Base-by-base conservation (phyloP, 257 asterid species). In the Plantago ovata region DNA sequence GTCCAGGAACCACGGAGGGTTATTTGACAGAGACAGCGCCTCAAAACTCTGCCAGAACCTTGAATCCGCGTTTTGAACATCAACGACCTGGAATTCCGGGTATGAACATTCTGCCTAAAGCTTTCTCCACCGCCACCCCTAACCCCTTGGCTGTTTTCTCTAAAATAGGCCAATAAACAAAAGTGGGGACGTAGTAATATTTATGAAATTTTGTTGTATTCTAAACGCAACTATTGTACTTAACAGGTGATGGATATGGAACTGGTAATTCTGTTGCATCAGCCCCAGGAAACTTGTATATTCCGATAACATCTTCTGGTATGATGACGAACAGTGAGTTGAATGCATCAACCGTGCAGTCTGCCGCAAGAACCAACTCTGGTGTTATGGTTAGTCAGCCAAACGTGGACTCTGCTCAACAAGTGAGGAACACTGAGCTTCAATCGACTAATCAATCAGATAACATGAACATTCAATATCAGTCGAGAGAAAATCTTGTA, bases 161-260 rank as follows among this genome's bases (percentile, higher is more conserved):
- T 12, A 12, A 33, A 58, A 49, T 48, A 33, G 12, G 14, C 28
- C 12, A 44, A 38, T 43, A 32, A 66, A 59, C 57, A 36, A 15
- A 64, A 43, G 22, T 59, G 41, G n/a, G n/a, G 24, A 54, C 38
- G 19, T 56, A 32, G 36, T 63, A 60, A 42, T 55, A 24, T 62
- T 56, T 10, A 3, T 53, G 40, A 20, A 41, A 53, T 50, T 58
- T 54, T 20, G 16, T 44, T 56, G 46, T 55, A 48, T 53, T 55
- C 70, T 79, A 66, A 24, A 75, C 67, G 54, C 44, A 58, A 68
- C 11, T 63, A 45, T 68, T 72, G 57, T 58, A 56, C 73, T 68
- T 76, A 61, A 60, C 84, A 92, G 98, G 94, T 64, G 87, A 92
- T 72, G 85, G 78, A 62, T 89, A 82, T 77, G 91, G 79, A 58